These are phyloP conservation scores for Annona cherimola DNA, from an alignment of 164 flowering plant genomes.

Conservation along the genomic window DNA sequence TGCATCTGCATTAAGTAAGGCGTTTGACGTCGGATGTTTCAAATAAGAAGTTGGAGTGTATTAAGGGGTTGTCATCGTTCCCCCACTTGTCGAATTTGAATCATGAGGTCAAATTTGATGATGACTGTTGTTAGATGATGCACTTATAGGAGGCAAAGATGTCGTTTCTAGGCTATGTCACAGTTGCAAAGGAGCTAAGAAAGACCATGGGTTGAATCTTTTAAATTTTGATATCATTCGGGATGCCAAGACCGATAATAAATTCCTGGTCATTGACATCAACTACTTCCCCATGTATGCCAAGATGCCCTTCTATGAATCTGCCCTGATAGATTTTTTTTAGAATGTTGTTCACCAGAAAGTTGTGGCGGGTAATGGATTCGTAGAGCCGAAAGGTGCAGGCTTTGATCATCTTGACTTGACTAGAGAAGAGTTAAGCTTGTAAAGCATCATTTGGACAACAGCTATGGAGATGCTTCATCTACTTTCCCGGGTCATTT, in stretches of 20 bases:
- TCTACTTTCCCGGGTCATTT: too few relatives aligned
- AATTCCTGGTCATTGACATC: slow-evolving; percentile 2
- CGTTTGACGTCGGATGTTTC: slow-evolving; percentile 42
- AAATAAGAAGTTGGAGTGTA: slow-evolving; percentile 39
- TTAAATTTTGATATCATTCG: slow-evolving; percentile 38
- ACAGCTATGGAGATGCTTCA: too few relatives aligned
- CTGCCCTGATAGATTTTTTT: slow-evolving; percentile 66
- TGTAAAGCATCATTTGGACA: background rate
- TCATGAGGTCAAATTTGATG: slow-evolving; percentile 22
- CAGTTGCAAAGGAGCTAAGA: slow-evolving; percentile 53
- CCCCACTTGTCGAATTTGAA: slow-evolving; percentile 69
- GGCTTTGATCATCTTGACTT: background rate
- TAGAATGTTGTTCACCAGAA: slow-evolving; percentile 34
- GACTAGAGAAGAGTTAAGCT: slow-evolving; percentile 5
- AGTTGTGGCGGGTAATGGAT: background rate
- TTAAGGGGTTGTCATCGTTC: slow-evolving; percentile 30
- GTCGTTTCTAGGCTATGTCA: slow-evolving; percentile 44
- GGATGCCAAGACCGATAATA: slow-evolving; percentile 52
- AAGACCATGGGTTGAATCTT: too few relatives aligned
- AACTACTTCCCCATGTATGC: too few relatives aligned
- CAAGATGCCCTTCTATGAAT: slow-evolving; percentile 32
- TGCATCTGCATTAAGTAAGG: slow-evolving; percentile 26
- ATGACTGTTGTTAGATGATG: slow-evolving; percentile 35
- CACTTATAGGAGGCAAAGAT: slow-evolving; percentile 33
- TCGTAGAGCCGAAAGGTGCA: background rate